Conservation (phyloP, 1,284 basidiomycete species). For the Hemileia vastatrix region DNA sequence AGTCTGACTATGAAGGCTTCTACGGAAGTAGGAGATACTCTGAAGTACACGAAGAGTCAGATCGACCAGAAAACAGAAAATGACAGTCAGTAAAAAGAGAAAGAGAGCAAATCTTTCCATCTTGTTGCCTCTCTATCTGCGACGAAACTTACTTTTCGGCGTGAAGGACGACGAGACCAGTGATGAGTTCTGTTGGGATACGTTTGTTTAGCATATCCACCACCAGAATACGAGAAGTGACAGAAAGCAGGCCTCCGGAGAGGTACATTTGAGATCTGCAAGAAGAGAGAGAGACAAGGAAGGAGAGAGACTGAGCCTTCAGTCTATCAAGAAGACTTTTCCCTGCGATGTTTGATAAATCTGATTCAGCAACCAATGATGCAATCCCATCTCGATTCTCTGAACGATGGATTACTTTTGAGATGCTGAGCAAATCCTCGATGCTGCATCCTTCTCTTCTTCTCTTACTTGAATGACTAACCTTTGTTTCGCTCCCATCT, state of each 20-base stretch:
- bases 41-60: slow-evolving; percentile 40
- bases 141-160: slow-evolving; percentile 62
- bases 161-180: slow-evolving; percentile 85
- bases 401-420: too few relatives aligned
- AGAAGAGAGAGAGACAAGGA: not conserved
- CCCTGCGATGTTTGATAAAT: slow-evolving; percentile 19
- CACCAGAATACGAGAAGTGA: slow-evolving; percentile 86
- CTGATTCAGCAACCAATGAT: not conserved
- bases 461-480: slow-evolving; percentile 44
- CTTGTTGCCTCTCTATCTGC: not conserved
- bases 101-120: too few relatives aligned
- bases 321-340: not conserved
- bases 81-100: too few relatives aligned
- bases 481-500: slow-evolving; percentile 70
- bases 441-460: not conserved
- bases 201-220: slow-evolving; percentile 83
- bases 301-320: not conserved
- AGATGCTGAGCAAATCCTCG: too few relatives aligned
- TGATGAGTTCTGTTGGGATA: slow-evolving; percentile 72
- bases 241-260: slow-evolving; percentile 74
- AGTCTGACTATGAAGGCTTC: slow-evolving; percentile 84
- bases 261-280: slow-evolving; percentile 71
- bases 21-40: slow-evolving; percentile 68
- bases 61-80: too few relatives aligned
- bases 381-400: too few relatives aligned